Conservation (phyloP, 2,329 filamentous ascomycete genomes). For the Cytospora piceae region DNA sequence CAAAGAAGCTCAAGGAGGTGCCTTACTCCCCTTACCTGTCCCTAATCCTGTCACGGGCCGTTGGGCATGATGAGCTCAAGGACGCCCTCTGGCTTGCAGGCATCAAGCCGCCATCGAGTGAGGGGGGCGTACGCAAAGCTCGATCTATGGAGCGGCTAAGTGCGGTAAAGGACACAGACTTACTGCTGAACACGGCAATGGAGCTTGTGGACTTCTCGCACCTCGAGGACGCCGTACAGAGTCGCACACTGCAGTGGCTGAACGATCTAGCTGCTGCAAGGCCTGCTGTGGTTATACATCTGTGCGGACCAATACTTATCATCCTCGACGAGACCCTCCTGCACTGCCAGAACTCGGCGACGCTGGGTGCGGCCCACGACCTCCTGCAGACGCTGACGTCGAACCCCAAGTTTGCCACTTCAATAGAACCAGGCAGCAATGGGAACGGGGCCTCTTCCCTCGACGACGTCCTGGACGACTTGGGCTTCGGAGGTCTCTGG, state of each 20-base stretch:
- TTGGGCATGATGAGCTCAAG: slow-evolving; percentile 61
- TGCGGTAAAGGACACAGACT: slow-evolving; percentile 60
- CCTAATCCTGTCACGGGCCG: slow-evolving; percentile 61
- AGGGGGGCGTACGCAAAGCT: slow-evolving; percentile 43
- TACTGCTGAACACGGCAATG: slow-evolving; percentile 66
- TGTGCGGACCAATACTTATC: slow-evolving; percentile 62
- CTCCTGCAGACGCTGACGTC: slow-evolving; percentile 63
- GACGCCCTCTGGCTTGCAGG: slow-evolving; percentile 66
- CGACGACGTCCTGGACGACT: slow-evolving; percentile 58
- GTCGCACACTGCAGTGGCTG: slow-evolving; percentile 62
- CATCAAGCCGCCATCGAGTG: slow-evolving; percentile 49
- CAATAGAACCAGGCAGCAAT: slow-evolving; percentile 47
- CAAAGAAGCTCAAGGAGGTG: slow-evolving; percentile 38
- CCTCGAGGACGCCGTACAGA: slow-evolving; percentile 65
- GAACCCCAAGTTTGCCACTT: slow-evolving; percentile 54
- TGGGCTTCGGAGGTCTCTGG: slow-evolving; percentile 69
- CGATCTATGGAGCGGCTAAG: slow-evolving; percentile 49
- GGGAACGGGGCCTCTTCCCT: slow-evolving; percentile 39
- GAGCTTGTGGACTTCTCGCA: slow-evolving; percentile 69
- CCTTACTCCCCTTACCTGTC: slow-evolving; percentile 61
- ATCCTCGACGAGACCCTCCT: slow-evolving; percentile 65
- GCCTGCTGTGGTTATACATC: slow-evolving; percentile 58
- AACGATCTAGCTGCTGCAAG: slow-evolving; percentile 58
- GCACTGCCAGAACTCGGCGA: slow-evolving; percentile 64
- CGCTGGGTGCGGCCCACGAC: slow-evolving; percentile 63